Conservation (phyloP, 202 grass and related monocot genomes). For the Carex arenaria region DNA sequence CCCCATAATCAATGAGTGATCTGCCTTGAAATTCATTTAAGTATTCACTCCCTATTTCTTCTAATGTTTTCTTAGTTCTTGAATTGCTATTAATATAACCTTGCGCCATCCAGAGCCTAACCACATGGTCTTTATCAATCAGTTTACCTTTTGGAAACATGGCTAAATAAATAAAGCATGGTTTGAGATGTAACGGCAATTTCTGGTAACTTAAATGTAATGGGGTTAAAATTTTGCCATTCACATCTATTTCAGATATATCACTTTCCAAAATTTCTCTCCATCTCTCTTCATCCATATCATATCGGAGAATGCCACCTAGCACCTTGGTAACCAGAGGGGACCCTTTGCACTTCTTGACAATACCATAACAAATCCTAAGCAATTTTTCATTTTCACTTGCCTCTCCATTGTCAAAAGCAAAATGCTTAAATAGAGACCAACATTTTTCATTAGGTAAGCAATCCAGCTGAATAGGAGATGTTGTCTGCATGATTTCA, state of each 20-base stretch:
- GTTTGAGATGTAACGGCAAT: too few species aligned
- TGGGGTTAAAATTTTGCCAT: too few species aligned
- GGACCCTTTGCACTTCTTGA: too few species aligned
- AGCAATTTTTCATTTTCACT: too few species aligned
- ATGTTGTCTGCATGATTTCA: not conserved
- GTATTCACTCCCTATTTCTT: not conserved
- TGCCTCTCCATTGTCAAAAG: not conserved
- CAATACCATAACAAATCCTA: too few species aligned
- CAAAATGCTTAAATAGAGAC: not conserved
- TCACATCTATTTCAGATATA: too few species aligned
- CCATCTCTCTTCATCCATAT: too few species aligned
- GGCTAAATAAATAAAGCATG: too few species aligned
- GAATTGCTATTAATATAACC: not conserved
- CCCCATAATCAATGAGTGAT: not conserved
- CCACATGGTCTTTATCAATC: not conserved
- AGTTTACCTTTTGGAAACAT: not conserved
- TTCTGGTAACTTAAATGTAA: too few species aligned
- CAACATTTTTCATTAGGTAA: not conserved
- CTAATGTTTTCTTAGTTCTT: not conserved
- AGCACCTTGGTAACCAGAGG: too few species aligned
- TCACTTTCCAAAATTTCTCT: too few species aligned
- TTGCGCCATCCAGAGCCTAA: slow-evolving; percentile 1
- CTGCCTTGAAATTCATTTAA: not conserved
- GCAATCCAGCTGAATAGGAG: not conserved
- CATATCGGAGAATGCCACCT: too few species aligned